Percentiles rank a stretch among this genome's conserved stretches.
Evolutionary conservation across 805 yeast genomes (phyloP).

Genomic region (Wickerhamiella nectarea): DNA sequence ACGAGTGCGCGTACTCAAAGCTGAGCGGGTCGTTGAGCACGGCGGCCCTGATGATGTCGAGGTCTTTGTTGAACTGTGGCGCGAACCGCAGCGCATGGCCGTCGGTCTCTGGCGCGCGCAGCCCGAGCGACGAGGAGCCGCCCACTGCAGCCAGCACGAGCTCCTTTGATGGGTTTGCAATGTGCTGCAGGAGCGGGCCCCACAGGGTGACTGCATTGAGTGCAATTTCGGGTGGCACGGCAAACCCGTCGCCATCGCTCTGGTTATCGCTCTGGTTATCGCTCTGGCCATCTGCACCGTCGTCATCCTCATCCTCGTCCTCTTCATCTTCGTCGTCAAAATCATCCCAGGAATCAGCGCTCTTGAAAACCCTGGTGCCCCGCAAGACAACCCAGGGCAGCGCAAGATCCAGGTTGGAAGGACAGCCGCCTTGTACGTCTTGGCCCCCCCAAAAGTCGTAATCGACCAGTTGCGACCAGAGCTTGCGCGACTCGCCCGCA

Average conservation of each 20-base stretch:
- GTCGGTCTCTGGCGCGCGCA: conserved; percentile 5
- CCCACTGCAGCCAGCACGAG: conserved; percentile 1
- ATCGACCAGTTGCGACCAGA: background rate
- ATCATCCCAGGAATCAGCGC: background rate
- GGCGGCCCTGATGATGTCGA: background rate
- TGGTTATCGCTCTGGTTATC: background rate
- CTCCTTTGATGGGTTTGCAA: background rate
- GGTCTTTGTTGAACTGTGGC: background rate
- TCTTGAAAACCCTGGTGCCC: conserved; percentile 1
- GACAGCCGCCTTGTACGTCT: background rate
- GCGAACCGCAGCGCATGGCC: conserved; percentile 7
- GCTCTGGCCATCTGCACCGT: background rate
- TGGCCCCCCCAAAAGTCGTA: conserved; percentile 3
- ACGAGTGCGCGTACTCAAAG: conserved; percentile 1
- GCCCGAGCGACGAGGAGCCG: background rate
- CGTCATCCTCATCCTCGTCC: background rate
- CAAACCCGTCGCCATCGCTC: background rate
- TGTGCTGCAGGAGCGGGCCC: conserved; percentile 2
- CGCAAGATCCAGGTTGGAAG: background rate
- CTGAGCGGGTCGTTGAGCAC: background rate
- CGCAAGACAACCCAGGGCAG: background rate
- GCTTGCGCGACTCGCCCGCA: background rate
- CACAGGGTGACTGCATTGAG: background rate
- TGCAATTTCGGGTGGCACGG: background rate
- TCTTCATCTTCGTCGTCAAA: background rate